phyloP scores from a whole-genome alignment of 75 land plant species.

The Larix kaempferi region DNA sequence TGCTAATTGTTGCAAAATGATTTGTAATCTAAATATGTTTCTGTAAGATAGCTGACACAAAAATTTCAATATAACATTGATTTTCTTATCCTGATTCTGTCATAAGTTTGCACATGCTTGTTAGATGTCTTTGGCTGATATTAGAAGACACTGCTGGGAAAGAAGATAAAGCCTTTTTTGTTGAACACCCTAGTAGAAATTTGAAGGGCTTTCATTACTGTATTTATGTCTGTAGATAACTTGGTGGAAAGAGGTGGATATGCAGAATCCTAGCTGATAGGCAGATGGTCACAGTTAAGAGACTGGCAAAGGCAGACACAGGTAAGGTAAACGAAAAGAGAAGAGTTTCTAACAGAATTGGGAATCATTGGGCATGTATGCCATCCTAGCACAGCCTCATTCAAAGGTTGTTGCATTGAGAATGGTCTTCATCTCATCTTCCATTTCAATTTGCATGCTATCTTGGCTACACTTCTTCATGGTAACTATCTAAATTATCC shows the following conservation, averaged over 20 bases:
- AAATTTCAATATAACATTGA: background rate
- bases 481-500: slow-evolving; percentile 31
- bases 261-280: slow-evolving; percentile 64
- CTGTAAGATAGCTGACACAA: background rate
- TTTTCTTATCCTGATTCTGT: background rate
- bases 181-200: background rate
- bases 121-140: background rate
- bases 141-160: background rate
- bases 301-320: slow-evolving; percentile 46
- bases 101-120: background rate
- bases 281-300: slow-evolving; percentile 79
- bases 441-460: slow-evolving; percentile 69
- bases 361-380: slow-evolving; percentile 80
- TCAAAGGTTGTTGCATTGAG: slow-evolving; percentile 84
- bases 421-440: slow-evolving; percentile 83
- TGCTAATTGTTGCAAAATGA: background rate
- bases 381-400: slow-evolving; percentile 68
- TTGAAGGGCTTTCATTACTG: background rate
- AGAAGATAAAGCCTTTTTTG: background rate
- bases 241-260: slow-evolving; percentile 91
- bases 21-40: background rate
- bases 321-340: slow-evolving; percentile 76
- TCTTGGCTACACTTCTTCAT: slow-evolving; percentile 72
- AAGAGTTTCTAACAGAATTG: slow-evolving; percentile 78
- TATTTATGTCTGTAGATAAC: slow-evolving; percentile 46